Percentiles rank a stretch among this genome's conserved stretches.
phyloP scores from a whole-genome alignment of 768 basidiomycete species.

The Tulasnella sp. region DNA sequence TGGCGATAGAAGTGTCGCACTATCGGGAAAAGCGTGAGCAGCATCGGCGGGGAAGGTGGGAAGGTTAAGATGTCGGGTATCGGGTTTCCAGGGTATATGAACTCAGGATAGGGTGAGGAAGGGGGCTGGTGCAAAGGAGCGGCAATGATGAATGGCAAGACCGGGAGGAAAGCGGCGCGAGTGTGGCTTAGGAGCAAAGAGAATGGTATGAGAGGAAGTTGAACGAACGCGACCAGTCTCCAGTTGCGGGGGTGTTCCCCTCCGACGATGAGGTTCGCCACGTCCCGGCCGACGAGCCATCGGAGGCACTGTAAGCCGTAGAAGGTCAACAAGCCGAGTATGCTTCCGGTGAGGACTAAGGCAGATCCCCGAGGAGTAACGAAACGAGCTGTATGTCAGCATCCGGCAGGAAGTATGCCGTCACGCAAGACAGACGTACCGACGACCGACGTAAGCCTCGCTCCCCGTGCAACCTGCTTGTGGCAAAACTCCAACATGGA shows the following conservation, averaged over 20 bases:
- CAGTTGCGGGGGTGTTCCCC: constrained; percentile 22
- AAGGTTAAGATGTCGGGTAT: not conserved
- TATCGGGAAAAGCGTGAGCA: constrained; percentile 20
- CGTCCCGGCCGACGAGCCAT: constrained; percentile 19
- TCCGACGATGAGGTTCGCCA: constrained; percentile 26
- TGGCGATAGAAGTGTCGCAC: constrained; percentile 15
- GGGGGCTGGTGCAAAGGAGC: not conserved
- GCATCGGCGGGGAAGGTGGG: constrained; percentile 12
- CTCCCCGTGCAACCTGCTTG: constrained; percentile 2
- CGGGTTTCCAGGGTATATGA: constrained; percentile 11
- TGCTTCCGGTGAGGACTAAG: not conserved
- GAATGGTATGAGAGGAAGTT: constrained; percentile 28
- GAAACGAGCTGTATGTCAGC: not conserved
- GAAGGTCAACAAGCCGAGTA: constrained; percentile 18
- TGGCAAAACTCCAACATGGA: constrained; percentile 8
- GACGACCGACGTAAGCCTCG: constrained; percentile 10
- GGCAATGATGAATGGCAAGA: constrained; percentile 21
- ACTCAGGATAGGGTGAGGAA: not conserved
- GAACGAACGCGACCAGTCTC: constrained; percentile 17
- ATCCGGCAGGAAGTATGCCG: not conserved
- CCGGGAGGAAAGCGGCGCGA: not conserved
- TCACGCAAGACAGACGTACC: not conserved
- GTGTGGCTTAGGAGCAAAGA: constrained; percentile 11
- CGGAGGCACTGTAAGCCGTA: constrained; percentile 17
- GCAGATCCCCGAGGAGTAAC: not conserved